Evolutionary conservation across 805 yeast genomes (phyloP), one percentile per base, ranked within the genome.

Genomic region (Schizosaccharomyces pombe): DNA sequence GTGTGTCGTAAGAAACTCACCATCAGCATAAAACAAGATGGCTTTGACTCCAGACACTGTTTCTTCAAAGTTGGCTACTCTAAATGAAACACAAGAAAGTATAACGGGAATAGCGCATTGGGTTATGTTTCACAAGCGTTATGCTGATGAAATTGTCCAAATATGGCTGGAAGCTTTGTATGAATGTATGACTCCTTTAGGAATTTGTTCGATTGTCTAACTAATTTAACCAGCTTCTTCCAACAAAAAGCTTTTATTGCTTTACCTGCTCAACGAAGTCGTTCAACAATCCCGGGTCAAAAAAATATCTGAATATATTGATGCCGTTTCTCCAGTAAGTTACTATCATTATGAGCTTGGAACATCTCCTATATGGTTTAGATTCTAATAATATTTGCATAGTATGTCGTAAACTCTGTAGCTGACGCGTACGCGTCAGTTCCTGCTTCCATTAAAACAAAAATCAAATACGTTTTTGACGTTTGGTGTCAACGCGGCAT

Each of bases 251-350:
- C 70, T 80, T 54, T 72, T 80, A 1, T 65, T 81, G 55, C 70
- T 85, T 26, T 85, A 85, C 61, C 68, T 85, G 12, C 80, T 82
- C 54, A 85, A 85, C 64, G 95, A 85, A 59, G 79, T 85, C 24
- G 80, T 84, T 1, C 95, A 85, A 65, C 82, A 82, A 62, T 77
- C 86, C 2, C 72, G 79, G 56, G 78, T 80, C 33, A 76, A 78
- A 60, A 71, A 75, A 57, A 77, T 75, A 60, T 67, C 68, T 3
- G 83, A 77, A 52, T 79, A 80, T 58, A 65, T 80, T 2, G 67
- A 65, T 6, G 79, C 77, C 2, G 85, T 82, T 65, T 71, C 76
- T 11, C 62, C 64, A 1, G 73, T 72, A 55, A 6, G 63, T 47
- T 8, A 6, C 22, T 4, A 24, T 22, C n/a, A n/a, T 24, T 12